Percentiles rank a stretch among this genome's conserved stretches.
Conservation (phyloP, 495 filamentous ascomycete genomes). For the Penicillium desertorum region DNA sequence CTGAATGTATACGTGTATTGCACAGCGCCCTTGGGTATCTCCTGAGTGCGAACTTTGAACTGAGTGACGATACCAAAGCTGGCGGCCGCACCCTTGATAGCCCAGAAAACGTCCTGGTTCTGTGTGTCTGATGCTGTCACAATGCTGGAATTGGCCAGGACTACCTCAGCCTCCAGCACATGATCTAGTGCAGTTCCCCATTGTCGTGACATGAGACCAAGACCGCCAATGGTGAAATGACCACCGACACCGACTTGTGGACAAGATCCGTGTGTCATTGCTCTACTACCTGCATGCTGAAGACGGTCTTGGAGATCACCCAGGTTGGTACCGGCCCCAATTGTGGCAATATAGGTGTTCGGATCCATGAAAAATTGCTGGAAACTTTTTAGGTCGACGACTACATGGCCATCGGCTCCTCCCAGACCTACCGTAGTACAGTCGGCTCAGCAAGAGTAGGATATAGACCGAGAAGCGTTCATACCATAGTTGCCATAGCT, state of each 20-base stretch:
- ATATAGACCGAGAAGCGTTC: not conserved
- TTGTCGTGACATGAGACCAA: slow-evolving; percentile 59
- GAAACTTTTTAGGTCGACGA: slow-evolving; percentile 45
- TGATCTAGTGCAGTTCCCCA: slow-evolving; percentile 67
- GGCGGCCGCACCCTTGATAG: slow-evolving; percentile 48
- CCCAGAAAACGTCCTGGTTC: slow-evolving; percentile 54
- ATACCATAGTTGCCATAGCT: slow-evolving; percentile 61
- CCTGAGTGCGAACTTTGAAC: slow-evolving; percentile 46
- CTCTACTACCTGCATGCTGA: slow-evolving; percentile 60
- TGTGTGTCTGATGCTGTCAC: slow-evolving; percentile 38
- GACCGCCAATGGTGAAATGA: slow-evolving; percentile 71
- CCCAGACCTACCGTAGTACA: slow-evolving; percentile 46
- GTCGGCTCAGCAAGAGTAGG: slow-evolving; percentile 42
- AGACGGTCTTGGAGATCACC: slow-evolving; percentile 59
- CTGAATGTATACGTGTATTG: slow-evolving; percentile 40
- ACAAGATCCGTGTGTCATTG: slow-evolving; percentile 66
- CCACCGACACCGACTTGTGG: slow-evolving; percentile 70
- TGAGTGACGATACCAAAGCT: slow-evolving; percentile 50
- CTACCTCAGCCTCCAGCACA: slow-evolving; percentile 58
- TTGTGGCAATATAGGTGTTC: slow-evolving; percentile 55
- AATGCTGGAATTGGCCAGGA: slow-evolving; percentile 59
- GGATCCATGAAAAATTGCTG: slow-evolving; percentile 55
- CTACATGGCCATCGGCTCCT: slow-evolving; percentile 42
- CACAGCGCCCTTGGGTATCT: slow-evolving; percentile 32
- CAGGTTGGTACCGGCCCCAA: slow-evolving; percentile 64